Base-by-base conservation (phyloP, 176 grass and related monocot genomes). In the Avena eriantha region DNA sequence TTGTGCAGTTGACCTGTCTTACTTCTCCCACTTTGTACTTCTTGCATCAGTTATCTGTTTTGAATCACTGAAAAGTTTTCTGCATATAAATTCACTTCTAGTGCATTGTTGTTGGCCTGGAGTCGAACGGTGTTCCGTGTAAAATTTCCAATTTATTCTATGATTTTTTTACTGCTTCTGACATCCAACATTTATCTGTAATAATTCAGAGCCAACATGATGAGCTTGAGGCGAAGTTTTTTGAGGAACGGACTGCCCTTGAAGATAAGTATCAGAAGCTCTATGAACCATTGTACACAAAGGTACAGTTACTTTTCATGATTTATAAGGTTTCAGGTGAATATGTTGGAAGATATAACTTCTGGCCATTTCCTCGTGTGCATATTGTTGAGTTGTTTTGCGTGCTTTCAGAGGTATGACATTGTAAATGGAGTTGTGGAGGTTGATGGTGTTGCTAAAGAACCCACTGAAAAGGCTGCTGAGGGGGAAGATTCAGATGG, bases 381-480 rank as follows among this genome's bases (percentile, higher is more conserved):
- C 47, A 22, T 80, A 80, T 59, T 24, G 19, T 12, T 88, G 3
- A 39, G 22, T 1, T 76, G 21, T 55, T 83, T 82, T 71, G 4
- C 6, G 1, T 83, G 74, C 64, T 43, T 6, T 56, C 87, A 99
- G 94, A 89, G 97, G 67, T 93, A 90, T 87, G 86, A 93, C 60
- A 99, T 99, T 88, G 94, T 98, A 63, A 98, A 96, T 85, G 97
- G 94, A 81, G 76, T 91, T 18, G 63, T 90, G 83, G 92, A 98
- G 87, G 85, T 94, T 73, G 97, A 96, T 79, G 90, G 87, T 63
- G 59, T 76, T 19, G 85, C n/a, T 55, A 85, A 90, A 22, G 82
- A 94, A 94, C 79, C 57, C 1, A 81, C 55, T 33, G 95, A 92
- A 77, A 90, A 72, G 69, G 45, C 77, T 75, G 60, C 87, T 1